Base-by-base conservation (phyloP, 2,329 filamentous ascomycete species). In the Parascedosporium putredinis region DNA sequence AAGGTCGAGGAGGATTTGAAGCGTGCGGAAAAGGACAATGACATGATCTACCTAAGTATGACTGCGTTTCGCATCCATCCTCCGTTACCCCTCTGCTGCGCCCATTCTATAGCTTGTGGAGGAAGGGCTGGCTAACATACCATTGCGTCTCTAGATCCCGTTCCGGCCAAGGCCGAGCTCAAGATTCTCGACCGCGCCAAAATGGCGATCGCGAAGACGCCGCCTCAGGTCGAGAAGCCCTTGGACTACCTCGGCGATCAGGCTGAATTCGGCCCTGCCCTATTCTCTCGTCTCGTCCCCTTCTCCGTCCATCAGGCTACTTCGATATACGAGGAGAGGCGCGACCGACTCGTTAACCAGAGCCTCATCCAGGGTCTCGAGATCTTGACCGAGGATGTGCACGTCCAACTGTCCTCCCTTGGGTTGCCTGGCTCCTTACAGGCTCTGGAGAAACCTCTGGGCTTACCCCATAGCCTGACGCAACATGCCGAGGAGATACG, bases 291-390 rank as follows among this genome's bases (percentile, higher is more conserved):
- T 58, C 75, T 98, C 2, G 93, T 98, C 0, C 93, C 93, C 0
- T 97, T 96, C 62, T 89, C 90, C 0, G 93, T 97, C 0, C 93
- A 98, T 60, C 79, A 97, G 45, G 93, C 93, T 6, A 88, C 90
- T 1, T 95, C 88, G 45, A 95, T 97, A 29, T 98, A 98, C 61
- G 89, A 89, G 50, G 90, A 97, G 61, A 79, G 90, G 12, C 78
- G 90, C 51, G 90, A 98, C 63, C 79, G 89, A n/a, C 72, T 95
- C 51, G 84, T 98, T 40, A 95, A 93, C 61, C 86, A 88, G 56
- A 86, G 80, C 47, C 88, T 97, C 27, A 85, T 96, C 45, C 82
- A 85, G 23, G 85, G 94, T 60, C 71, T 97, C 4, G 90, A 97
- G 58, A 75, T 73, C 0, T 75, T 97, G 57, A 95, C 88, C 0